A percentile compares a stretch with the other conserved stretches of the same genome.
These are phyloP conservation scores for Geotrichum bryndzae DNA, from an alignment of 1,139 yeast species.

Conservation along the genomic window DNA sequence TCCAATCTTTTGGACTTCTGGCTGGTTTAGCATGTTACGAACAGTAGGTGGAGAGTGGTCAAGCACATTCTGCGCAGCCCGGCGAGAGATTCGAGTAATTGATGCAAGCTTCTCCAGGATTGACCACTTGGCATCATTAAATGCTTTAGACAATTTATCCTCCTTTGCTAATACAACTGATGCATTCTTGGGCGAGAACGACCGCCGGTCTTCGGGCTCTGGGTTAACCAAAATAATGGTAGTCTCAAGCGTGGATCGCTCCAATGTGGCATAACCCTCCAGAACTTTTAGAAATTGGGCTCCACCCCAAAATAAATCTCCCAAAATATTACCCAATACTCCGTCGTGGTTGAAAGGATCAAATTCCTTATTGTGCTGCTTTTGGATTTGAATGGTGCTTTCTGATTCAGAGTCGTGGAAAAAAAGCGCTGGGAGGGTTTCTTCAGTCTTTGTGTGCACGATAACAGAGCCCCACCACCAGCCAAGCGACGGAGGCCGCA, in stretches of 20 bases:
- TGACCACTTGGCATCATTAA: constrained; percentile 78
- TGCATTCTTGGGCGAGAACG: constrained; percentile 58
- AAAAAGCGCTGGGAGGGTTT: constrained; percentile 75
- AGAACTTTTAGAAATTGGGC: constrained; percentile 59
- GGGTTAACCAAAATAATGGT: constrained; percentile 77
- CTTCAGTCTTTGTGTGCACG: constrained; percentile 59
- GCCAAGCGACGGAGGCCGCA: constrained; percentile 75
- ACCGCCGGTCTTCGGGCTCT: constrained; percentile 64
- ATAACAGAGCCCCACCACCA: constrained; percentile 90
- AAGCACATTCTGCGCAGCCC: constrained; percentile 52
- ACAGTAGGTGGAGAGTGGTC: constrained; percentile 60
- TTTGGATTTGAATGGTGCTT: constrained; percentile 60
- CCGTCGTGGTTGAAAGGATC: constrained; percentile 59
- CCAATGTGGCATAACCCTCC: constrained; percentile 51
- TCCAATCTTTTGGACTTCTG: constrained; percentile 74
- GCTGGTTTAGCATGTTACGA: constrained; percentile 58
- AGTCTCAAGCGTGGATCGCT: constrained; percentile 63
- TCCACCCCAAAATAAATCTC: constrained; percentile 86
- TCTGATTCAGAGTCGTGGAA: constrained; percentile 88
- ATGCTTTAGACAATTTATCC: constrained; percentile 28
- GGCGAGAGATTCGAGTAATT: constrained; percentile 63
- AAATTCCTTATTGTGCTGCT: constrained; percentile 54
- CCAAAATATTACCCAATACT: constrained; percentile 27
- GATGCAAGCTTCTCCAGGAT: constrained; percentile 80
- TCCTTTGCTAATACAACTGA: constrained; percentile 28